Base-by-base conservation (phyloP, 1,284 basidiomycete genomes). In the Termitomyces sp. region DNA sequence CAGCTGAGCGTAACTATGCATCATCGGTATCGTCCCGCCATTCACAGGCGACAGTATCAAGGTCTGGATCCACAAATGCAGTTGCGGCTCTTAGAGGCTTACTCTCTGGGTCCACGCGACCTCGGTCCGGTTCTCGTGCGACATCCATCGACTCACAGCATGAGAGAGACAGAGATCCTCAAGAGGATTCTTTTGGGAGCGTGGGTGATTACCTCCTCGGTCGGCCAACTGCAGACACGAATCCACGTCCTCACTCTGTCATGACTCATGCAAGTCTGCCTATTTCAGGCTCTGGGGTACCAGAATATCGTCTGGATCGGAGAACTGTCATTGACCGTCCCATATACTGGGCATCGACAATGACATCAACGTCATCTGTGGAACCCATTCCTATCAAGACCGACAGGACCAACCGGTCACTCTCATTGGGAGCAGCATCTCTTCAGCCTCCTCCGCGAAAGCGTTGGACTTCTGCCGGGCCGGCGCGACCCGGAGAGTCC, bases 371-470 rank as follows among this genome's bases (percentile, higher is more conserved):
- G 34, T 30, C 51, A 13, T 44, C 36, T 26, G 36, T 54, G 30
- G 44, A 52, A 41, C 54, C 62, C 44, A 49, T 56, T 44, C 34
- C 56, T 53, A 40, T 48, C 43, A 50, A 62, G 55, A 56, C 61
- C 45, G 65, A 66, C 28, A 67, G 66, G 50, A 54, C 61, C 38
- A 64, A 63, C 17, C 67, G 67, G 42, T 56, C 73, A 4, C 61
- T 75, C 47, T 72, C 75, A 6, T 59, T 76, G 55, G 66, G 70
- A 13, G 70, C 78, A 0, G 62, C 76, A 50, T 80, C 83, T 15
- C 72, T 88, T 49, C 83, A 85, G 46, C 86, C 85, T 2, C 84
- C 84, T 41, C 83, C 86, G 0, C 77, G 81, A 47, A 83, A 80
- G 61, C 75, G 79, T 13, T 81, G 80, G 74, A 75, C 76, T 36